These are phyloP conservation scores for Triglochin maritima DNA, from an alignment of 106 monocot species.

Conservation along the genomic window DNA sequence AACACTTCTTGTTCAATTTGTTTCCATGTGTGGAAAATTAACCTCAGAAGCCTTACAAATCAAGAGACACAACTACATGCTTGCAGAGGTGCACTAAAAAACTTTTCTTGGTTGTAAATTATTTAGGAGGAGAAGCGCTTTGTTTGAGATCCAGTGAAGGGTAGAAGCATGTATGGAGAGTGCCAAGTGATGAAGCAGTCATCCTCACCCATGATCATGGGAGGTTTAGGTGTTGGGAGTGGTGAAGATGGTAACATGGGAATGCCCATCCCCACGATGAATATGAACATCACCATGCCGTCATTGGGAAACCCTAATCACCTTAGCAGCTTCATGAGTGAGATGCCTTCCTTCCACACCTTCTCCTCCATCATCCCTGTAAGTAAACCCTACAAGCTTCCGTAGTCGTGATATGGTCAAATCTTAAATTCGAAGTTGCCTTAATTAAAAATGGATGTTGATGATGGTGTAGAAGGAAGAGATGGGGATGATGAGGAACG, in stretches of 20 bases:
- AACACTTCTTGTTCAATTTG: too few species aligned
- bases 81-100: too few species aligned
- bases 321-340: constrained; percentile 28
- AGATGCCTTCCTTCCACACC: constrained; percentile 40
- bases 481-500: constrained; percentile 28
- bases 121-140: background rate
- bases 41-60: too few species aligned
- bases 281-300: constrained; percentile 2
- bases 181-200: constrained; percentile 48
- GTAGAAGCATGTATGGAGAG: constrained; percentile 48
- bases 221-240: constrained; percentile 11
- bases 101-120: too few species aligned
- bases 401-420: background rate
- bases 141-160: constrained; percentile 1
- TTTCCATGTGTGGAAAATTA: too few species aligned
- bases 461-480: constrained; percentile 66
- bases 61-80: too few species aligned
- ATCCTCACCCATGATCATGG: constrained; percentile 27
- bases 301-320: constrained; percentile 30
- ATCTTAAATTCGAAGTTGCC: background rate
- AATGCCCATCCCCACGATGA: constrained; percentile 4
- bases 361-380: constrained; percentile 56
- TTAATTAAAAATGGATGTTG: too few species aligned
- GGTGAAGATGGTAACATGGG: constrained; percentile 8
- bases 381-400: constrained; percentile 1